Base-by-base conservation (phyloP, 2,329 filamentous ascomycete species). In the Juglanconis oblonga region DNA sequence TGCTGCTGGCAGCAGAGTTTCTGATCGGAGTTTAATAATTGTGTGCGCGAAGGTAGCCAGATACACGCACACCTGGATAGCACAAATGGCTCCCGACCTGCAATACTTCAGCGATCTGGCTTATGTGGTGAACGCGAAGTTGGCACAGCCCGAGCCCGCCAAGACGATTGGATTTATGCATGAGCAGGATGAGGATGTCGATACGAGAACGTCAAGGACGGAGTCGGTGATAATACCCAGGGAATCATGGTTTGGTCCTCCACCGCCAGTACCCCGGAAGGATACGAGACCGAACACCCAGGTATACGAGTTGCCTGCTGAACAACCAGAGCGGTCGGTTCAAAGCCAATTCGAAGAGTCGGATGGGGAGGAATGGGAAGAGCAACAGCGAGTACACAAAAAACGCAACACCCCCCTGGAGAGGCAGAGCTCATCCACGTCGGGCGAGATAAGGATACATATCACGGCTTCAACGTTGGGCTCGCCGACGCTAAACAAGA, bases 241-340 rank as follows among this genome's bases (percentile, higher is more conserved):
- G n/a, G 58, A 61, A 31, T 61, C 58, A 31, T 11, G 44, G 5
- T 57, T 42, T 52, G 53, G 53, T n/a, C 58, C 58, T n/a, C 58
- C 58, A 24, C 58, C 58, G 10, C 58, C 58, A 17, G 48, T 55
- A 7, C 58, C 58, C 6, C 40, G 48, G 9, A 61, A 61, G 6
- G 58, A 61, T 54, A 61, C 42, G 11, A 52, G 50, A 10, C 51
- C 55, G 14, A 40, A 52, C 54, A 48, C 36, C 13, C 40, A 33
- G n/a, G 38, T 49, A 29, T 9, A 33, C 3, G 49, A 57, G 24
- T 6, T 8, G 9, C 24, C 40, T 10, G 35, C 24, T 14, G 40
- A 13, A 5, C 24, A 24, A 14, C 9, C 10, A 29, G 35, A 5
- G 24, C 11, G 9, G 5, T 2, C 24, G 6, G 24, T 31, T 5